phyloP scores from a whole-genome alignment of 495 filamentous ascomycete species.

The Penicillium taxi region DNA sequence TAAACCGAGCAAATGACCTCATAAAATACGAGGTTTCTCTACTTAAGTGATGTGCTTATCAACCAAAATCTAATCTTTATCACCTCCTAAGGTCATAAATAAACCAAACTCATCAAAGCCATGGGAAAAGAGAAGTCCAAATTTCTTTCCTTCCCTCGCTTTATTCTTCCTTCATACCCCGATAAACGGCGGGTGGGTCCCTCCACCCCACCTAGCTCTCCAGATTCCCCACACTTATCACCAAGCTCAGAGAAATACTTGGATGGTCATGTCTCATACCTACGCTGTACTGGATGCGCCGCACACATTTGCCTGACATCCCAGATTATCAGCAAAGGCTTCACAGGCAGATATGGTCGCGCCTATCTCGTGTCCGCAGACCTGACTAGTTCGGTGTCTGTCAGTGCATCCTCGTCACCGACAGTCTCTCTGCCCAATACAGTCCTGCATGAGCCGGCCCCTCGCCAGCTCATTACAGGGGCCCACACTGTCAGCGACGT shows the following conservation, averaged over 20 bases:
- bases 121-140: conserved; percentile 14
- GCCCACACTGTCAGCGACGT: conserved; percentile 54
- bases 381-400: conserved; percentile 18
- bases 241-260: conserved; percentile 40
- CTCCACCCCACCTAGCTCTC: conserved; percentile 10
- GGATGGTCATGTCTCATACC: conserved; percentile 44
- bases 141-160: conserved; percentile 28
- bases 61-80: too few species aligned
- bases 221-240: too few species aligned
- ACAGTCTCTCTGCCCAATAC: conserved; percentile 46
- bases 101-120: too few species aligned
- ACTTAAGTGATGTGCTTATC: too few species aligned
- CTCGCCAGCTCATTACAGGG: conserved; percentile 71
- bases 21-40: too few species aligned
- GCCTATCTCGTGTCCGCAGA: conserved; percentile 70
- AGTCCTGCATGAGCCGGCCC: conserved; percentile 52
- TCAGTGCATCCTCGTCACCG: conserved; percentile 26
- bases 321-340: conserved; percentile 85
- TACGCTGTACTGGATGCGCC: conserved; percentile 68
- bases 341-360: conserved; percentile 87
- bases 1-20: too few species aligned
- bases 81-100: too few species aligned
- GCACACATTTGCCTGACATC: conserved; percentile 65
- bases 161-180: conserved; percentile 48
- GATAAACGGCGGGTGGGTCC: conserved; percentile 21